Conservation (phyloP, 2,329 filamentous ascomycete genomes). For the Elsinoe ampelina region DNA sequence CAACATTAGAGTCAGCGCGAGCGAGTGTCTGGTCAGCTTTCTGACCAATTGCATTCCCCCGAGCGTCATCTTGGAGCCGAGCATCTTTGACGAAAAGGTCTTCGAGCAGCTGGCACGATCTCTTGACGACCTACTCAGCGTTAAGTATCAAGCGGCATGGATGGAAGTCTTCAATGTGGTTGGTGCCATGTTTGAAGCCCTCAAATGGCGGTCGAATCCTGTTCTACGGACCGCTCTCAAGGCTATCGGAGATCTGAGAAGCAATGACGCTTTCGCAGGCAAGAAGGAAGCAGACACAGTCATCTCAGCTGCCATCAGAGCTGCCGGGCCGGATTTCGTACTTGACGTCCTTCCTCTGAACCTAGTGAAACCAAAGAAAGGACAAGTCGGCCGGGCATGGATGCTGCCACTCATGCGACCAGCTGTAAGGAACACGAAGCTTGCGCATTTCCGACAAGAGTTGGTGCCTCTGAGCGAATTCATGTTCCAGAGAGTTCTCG, state of each 20-base stretch:
- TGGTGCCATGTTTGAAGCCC: constrained; percentile 73
- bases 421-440: constrained; percentile 76
- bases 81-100: constrained; percentile 83
- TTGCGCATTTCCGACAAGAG: constrained; percentile 75
- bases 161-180: constrained; percentile 88
- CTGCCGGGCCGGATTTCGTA: constrained; percentile 81
- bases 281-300: constrained; percentile 94
- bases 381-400: constrained; percentile 83
- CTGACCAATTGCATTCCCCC: constrained; percentile 81
- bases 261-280: constrained; percentile 77
- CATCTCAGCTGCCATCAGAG: constrained; percentile 74
- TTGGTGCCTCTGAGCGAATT: constrained; percentile 82
- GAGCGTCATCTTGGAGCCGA: constrained; percentile 75
- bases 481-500: constrained; percentile 81
- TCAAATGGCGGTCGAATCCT: constrained; percentile 77
- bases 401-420: constrained; percentile 85
- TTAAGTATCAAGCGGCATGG: constrained; percentile 92
- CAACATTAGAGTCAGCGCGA: constrained; percentile 89
- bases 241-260: constrained; percentile 75
- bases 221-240: constrained; percentile 67
- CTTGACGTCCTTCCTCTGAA: constrained; percentile 79
- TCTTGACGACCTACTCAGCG: constrained; percentile 65
- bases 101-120: constrained; percentile 70
- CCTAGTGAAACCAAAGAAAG: constrained; percentile 63
- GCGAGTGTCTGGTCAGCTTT: constrained; percentile 90